A percentile compares a stretch with the other conserved stretches of the same genome.
phyloP scores from a whole-genome alignment of 2,329 filamentous ascomycete genomes.

The Fusarium pseudograminearum region DNA sequence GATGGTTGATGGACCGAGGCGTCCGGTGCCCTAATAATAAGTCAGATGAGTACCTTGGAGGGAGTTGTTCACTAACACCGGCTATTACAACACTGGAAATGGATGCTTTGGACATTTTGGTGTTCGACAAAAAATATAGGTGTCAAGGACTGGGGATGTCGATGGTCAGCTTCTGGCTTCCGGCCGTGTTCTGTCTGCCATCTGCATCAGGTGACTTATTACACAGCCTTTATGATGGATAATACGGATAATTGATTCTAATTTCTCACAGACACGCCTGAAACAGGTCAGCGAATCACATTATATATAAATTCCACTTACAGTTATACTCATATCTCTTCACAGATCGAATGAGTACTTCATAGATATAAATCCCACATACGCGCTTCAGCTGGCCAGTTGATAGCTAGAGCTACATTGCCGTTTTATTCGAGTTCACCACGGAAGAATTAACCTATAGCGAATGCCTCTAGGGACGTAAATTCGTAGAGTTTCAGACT shows the following conservation, averaged over 20 bases:
- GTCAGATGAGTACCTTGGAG: rapidly evolving
- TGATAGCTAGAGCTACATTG: too few relatives aligned
- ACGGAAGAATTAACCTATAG: too few relatives aligned
- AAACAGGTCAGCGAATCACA: rapidly evolving
- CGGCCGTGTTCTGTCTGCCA: background rate
- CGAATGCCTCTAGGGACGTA: too few relatives aligned
- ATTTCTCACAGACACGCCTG: rapidly evolving
- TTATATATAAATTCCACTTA: too few relatives aligned
- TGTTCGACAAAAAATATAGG: rapidly evolving
- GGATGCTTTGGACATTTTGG: background rate
- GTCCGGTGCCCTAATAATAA: background rate
- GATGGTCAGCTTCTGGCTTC: background rate
- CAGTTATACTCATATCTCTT: too few relatives aligned
- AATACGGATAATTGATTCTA: background rate
- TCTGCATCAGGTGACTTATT: background rate
- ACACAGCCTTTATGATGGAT: background rate
- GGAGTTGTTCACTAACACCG: background rate
- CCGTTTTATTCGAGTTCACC: too few relatives aligned
- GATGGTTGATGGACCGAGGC: constrained; percentile 5
- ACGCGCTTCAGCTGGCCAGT: too few relatives aligned
- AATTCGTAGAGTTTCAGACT: too few relatives aligned
- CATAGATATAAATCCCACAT: too few relatives aligned
- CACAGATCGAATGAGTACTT: too few relatives aligned
- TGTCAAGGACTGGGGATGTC: background rate
- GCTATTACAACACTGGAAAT: background rate